Percentiles rank a stretch among this genome's conserved stretches.
phyloP scores from a whole-genome alignment of 495 filamentous ascomycete species.

The Copromyces sp. region DNA sequence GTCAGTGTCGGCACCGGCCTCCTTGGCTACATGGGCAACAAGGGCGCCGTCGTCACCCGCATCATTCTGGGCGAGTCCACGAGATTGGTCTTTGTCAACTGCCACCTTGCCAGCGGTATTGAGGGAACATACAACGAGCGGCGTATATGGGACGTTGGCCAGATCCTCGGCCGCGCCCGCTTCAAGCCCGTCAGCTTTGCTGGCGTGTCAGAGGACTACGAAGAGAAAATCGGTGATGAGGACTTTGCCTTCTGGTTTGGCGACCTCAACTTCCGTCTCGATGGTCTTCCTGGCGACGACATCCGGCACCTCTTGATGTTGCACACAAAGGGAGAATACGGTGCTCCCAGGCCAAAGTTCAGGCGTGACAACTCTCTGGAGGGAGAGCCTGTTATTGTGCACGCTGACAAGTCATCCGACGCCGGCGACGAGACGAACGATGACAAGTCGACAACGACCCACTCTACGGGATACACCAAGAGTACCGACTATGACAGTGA shows the following conservation, averaged over 20 bases:
- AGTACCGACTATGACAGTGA: conserved; percentile 18
- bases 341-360: conserved; percentile 30
- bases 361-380: conserved; percentile 25
- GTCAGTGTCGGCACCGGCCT: conserved; percentile 75
- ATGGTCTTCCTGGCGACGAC: conserved; percentile 80
- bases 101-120: conserved; percentile 76
- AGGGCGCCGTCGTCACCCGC: conserved; percentile 76
- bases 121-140: conserved; percentile 69
- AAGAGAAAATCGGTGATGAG: conserved; percentile 73
- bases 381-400: conserved; percentile 34
- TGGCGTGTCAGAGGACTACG: conserved; percentile 40
- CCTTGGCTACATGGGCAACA: conserved; percentile 91
- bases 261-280: conserved; percentile 90
- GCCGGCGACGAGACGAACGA: conserved; percentile 24
- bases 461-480: background rate
- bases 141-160: conserved; percentile 79
- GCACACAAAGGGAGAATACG: conserved; percentile 72
- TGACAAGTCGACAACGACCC: background rate
- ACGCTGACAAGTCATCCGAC: conserved; percentile 14
- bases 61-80: conserved; percentile 87
- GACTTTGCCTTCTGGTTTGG: conserved; percentile 96
- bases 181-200: conserved; percentile 61
- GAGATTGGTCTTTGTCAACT: conserved; percentile 78
- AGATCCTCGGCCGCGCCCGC: conserved; percentile 60
- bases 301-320: conserved; percentile 76